Evolutionary conservation across 352 stramenopile species (phyloP).

Genomic region (Globisporangium recalcitrans): DNA sequence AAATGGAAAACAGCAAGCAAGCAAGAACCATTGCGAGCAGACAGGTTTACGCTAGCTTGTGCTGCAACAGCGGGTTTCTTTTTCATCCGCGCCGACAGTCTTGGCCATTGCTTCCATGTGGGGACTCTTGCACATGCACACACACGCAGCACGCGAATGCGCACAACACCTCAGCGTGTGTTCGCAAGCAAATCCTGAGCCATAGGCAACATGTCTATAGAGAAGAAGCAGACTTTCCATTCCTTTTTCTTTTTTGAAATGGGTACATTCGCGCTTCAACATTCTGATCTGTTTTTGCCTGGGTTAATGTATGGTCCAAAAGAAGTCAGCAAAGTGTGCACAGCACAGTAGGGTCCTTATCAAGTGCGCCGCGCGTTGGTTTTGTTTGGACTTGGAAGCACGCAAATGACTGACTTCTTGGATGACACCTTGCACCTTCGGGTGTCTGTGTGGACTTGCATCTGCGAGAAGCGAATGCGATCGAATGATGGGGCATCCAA

Average conservation of each 20-base stretch:
- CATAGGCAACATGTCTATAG: not conserved
- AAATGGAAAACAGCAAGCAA: not conserved
- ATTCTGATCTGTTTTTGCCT: not conserved
- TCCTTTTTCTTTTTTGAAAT: conserved; percentile 1
- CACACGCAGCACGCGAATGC: not conserved
- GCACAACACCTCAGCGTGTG: not conserved
- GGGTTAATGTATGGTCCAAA: not conserved
- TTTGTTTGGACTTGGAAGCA: too few species aligned
- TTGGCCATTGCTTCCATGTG: not conserved
- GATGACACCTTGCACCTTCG: too few species aligned
- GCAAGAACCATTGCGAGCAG: too few species aligned
- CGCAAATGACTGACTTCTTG: not conserved
- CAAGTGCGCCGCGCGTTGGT: too few species aligned
- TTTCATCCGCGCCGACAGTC: not conserved
- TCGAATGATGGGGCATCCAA: not conserved
- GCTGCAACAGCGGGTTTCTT: not conserved
- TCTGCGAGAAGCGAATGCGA: too few species aligned
- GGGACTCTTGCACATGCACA: not conserved
- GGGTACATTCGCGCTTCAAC: conserved; percentile 2
- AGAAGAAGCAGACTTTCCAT: not conserved
- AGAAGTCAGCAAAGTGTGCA: conserved; percentile 5
- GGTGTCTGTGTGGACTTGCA: too few species aligned
- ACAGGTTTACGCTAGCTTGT: not conserved
- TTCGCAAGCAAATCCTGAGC: not conserved
- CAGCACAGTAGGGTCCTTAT: not conserved